Conservation (phyloP, 2,329 filamentous ascomycete genomes). For the Metarhizium album region DNA sequence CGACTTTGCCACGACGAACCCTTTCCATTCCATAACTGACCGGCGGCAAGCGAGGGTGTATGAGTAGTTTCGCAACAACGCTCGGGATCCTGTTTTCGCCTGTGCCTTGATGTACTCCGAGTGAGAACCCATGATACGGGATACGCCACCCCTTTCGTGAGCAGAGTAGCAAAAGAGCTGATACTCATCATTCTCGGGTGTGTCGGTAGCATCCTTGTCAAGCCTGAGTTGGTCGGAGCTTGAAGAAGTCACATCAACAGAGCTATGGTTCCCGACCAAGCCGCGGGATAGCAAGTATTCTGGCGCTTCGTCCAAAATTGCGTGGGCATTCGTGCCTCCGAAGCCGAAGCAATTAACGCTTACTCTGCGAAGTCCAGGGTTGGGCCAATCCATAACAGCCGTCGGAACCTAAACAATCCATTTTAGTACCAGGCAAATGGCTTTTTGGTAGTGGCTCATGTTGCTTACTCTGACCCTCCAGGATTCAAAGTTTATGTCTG, state of each 20-base stretch:
- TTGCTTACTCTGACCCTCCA: conserved; percentile 34
- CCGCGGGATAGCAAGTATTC: conserved; percentile 26
- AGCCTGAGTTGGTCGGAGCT: not conserved
- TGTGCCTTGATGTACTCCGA: conserved; percentile 18
- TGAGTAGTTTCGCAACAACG: conserved; percentile 28
- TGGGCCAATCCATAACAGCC: conserved; percentile 32
- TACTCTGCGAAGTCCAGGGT: conserved; percentile 32
- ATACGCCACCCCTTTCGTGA: conserved; percentile 29
- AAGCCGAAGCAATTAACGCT: conserved; percentile 49
- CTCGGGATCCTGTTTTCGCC: not conserved
- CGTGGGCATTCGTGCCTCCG: conserved; percentile 45
- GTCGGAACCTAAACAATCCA: conserved; percentile 25
- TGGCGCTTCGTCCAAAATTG: conserved; percentile 37
- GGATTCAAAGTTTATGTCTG: conserved; percentile 33
- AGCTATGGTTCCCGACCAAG: conserved; percentile 26
- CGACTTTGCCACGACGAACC: conserved; percentile 25
- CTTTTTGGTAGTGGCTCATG: not conserved
- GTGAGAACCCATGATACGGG: conserved; percentile 25
- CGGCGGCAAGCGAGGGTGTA: conserved; percentile 36
- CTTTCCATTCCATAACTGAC: conserved; percentile 33
- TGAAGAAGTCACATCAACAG: conserved; percentile 5
- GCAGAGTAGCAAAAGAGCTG: conserved; percentile 34
- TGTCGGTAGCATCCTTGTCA: conserved; percentile 1
- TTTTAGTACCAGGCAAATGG: not conserved
- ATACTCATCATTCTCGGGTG: conserved; percentile 7